These are phyloP conservation scores for Xylariaceae sp. DNA, from an alignment of 2,329 filamentous ascomycete genomes.

Conservation along the genomic window DNA sequence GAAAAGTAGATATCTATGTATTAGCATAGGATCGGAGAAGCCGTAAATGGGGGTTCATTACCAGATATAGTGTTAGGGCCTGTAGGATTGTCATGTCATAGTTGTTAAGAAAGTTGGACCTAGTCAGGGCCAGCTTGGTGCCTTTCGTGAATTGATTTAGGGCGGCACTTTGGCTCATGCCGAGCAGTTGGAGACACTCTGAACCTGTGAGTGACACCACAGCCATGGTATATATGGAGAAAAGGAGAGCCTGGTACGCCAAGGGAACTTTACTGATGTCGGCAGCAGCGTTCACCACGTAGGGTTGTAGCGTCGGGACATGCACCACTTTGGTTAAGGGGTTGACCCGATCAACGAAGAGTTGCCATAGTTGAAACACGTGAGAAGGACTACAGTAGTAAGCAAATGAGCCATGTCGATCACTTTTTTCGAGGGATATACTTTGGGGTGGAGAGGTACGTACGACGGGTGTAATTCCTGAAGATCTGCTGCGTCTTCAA, in stretches of 20 bases:
- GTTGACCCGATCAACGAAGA: slow-evolving; percentile 53
- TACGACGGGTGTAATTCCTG: slow-evolving; percentile 22
- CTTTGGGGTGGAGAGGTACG: neutral
- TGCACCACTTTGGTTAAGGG: slow-evolving; percentile 56
- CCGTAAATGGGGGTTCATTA: slow-evolving; percentile 6
- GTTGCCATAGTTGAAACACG: slow-evolving; percentile 53
- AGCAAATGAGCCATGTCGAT: neutral
- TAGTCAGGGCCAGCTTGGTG: slow-evolving; percentile 22
- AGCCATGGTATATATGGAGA: slow-evolving; percentile 46
- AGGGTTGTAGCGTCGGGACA: slow-evolving; percentile 46
- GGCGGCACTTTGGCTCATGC: slow-evolving; percentile 15
- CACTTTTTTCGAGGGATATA: neutral
- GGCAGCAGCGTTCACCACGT: slow-evolving; percentile 44
- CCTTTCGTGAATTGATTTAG: slow-evolving; percentile 21
- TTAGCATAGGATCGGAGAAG: slow-evolving; percentile 1
- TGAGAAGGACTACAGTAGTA: slow-evolving; percentile 26
- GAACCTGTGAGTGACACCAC: slow-evolving; percentile 38
- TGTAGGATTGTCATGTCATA: slow-evolving; percentile 36
- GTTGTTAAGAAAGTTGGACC: slow-evolving; percentile 33
- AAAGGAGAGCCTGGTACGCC: slow-evolving; percentile 41
- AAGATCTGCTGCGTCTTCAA: slow-evolving; percentile 14
- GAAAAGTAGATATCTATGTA: neutral
- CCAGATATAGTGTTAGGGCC: slow-evolving; percentile 32
- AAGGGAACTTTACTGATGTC: slow-evolving; percentile 39
- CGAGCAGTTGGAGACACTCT: slow-evolving; percentile 34